Evolutionary conservation across 2,329 filamentous ascomycete species (phyloP), one percentile per base, ranked within the genome.

Genomic region (Verticillium nubilum): DNA sequence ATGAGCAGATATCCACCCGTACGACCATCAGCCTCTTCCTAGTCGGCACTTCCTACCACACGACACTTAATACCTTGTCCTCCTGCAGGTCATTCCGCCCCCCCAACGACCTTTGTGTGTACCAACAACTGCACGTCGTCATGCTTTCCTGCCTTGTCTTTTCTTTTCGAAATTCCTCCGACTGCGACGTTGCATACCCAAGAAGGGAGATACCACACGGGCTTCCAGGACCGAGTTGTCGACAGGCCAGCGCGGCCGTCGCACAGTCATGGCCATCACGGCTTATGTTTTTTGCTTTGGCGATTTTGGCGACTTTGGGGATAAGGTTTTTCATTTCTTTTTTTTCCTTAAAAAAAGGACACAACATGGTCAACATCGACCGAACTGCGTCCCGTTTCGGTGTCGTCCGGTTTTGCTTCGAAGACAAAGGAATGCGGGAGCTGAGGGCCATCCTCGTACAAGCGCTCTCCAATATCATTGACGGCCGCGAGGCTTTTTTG

Each of bases 171-270:
- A 52, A 55, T 61, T 61, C 53, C 56, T 58, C 58, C 47, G 56
- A n/a, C 13, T 54, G 29, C 12, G 25, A 10, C 52, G 52, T 28
- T 53, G 53, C 57, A 53, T 53, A 53, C 52, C 52, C 26, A 56
- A 56, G 56, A 64, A 60, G 63, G 67, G 66, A 71, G 65, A 70
- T 72, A 72, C 68, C 67, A 67, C 61, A 59, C 63, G 67, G 67
- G 66, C 66, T 63, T 59, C 58, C 67, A 69, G 68, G 61, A 70
- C 66, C 69, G 65, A 62, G 63, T 55, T 58, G 55, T 61, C 58
- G 58, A 63, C 52, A 58, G 61, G 56, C 58, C 25, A 35, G 33
- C 55, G 33, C 53, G 27, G 25, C 17, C 52, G 52, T 53, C 27
- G 52, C 25, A 53, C 42, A 50, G 42, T 23, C 42, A 26, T 50